These are phyloP conservation scores for Didymella segeticola DNA, from an alignment of 2,329 filamentous ascomycete genomes.

Conservation along the genomic window DNA sequence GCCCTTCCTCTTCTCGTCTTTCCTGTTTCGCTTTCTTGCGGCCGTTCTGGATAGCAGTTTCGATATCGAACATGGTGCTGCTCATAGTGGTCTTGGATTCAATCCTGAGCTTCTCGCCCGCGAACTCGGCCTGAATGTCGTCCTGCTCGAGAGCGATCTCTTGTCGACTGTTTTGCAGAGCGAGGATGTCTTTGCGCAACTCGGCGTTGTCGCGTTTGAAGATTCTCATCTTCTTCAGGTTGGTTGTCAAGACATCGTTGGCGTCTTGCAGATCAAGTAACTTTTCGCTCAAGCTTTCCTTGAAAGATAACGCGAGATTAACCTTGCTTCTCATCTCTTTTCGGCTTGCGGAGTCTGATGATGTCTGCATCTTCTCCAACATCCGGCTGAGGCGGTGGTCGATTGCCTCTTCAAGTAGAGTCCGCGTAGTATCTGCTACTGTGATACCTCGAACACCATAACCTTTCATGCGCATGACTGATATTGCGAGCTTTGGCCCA, in stretches of 20 bases:
- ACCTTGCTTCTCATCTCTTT: conserved; percentile 53
- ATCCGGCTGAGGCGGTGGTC: conserved; percentile 55
- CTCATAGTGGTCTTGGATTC: conserved; percentile 39
- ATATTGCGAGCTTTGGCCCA: conserved; percentile 41
- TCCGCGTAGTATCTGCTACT: conserved; percentile 60
- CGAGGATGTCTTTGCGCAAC: conserved; percentile 56
- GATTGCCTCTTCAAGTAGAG: conserved; percentile 58
- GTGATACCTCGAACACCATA: conserved; percentile 51
- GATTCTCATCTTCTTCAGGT: conserved; percentile 54
- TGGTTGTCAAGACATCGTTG: conserved; percentile 57
- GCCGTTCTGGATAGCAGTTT: conserved; percentile 46
- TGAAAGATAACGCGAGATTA: conserved; percentile 57
- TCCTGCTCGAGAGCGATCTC: conserved; percentile 59
- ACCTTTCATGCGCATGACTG: conserved; percentile 50
- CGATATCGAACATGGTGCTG: conserved; percentile 44
- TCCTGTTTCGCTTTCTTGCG: conserved; percentile 39
- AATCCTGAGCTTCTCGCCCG: conserved; percentile 33
- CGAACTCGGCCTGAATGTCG: conserved; percentile 49
- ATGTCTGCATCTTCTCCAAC: conserved; percentile 46
- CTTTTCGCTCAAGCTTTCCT: conserved; percentile 56
- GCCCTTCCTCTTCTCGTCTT: conserved; percentile 42
- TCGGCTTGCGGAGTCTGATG: conserved; percentile 49
- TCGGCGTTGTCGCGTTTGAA: conserved; percentile 54
- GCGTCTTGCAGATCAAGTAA: conserved; percentile 61
- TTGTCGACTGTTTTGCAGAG: conserved; percentile 57